phyloP scores from a whole-genome alignment of 306 rosid genomes.

The Prunus kanzakura region DNA sequence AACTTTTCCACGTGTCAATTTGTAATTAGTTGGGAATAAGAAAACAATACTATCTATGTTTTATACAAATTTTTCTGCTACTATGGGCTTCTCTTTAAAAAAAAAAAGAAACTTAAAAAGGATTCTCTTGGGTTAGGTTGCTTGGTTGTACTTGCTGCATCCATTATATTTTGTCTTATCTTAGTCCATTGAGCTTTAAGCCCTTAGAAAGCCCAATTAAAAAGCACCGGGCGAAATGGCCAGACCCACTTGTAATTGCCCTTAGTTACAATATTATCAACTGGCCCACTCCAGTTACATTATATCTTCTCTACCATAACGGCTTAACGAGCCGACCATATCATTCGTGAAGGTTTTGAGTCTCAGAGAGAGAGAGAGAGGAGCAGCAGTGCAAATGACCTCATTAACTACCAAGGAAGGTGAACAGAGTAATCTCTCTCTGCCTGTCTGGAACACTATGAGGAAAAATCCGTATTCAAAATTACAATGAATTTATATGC shows the following conservation, averaged over 20 bases:
- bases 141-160: no score
- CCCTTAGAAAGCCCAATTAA: background rate
- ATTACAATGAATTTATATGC: background rate
- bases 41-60: no score
- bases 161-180: background rate
- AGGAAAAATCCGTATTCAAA: background rate
- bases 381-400: slow-evolving; percentile 37
- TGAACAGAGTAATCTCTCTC: slow-evolving; percentile 31
- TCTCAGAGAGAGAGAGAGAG: background rate
- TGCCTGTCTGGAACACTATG: background rate
- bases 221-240: background rate
- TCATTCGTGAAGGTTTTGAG: background rate
- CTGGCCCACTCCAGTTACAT: background rate
- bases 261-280: background rate
- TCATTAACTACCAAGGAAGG: slow-evolving; percentile 43
- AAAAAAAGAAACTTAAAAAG: no score
- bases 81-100: no score
- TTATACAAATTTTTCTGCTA: no score
- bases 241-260: background rate
- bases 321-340: background rate
- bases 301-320: background rate
- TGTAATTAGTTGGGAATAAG: no score
- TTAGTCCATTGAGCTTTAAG: background rate
- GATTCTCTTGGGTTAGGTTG: no score
- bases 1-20: no score